phyloP scores from a whole-genome alignment of 2,329 filamentous ascomycete genomes.

The Huntiella moniliformis region DNA sequence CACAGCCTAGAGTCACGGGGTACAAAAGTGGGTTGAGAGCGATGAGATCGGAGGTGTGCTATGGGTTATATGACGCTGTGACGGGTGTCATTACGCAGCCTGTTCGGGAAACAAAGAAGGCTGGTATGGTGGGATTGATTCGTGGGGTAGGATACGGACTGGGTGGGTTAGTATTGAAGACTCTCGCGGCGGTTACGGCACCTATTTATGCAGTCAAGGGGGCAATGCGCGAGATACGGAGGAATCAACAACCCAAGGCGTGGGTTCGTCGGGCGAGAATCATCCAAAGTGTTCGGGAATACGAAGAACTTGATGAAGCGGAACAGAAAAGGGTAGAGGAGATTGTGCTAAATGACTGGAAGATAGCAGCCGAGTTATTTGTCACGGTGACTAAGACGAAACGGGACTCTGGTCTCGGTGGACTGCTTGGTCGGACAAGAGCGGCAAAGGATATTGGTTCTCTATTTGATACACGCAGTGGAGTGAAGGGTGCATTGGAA shows the following conservation, averaged over 20 bases:
- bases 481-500: conserved; percentile 26
- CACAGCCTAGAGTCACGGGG: conserved; percentile 43
- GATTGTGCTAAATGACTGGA: conserved; percentile 24
- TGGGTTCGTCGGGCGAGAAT: conserved; percentile 40
- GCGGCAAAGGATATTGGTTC: conserved; percentile 18
- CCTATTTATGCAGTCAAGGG: conserved; percentile 46
- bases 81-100: conserved; percentile 33
- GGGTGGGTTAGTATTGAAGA: conserved; percentile 45
- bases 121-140: conserved; percentile 27
- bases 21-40: conserved; percentile 44
- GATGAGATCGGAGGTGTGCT: conserved; percentile 40
- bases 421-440: conserved; percentile 19
- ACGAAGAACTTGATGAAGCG: conserved; percentile 17
- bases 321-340: conserved; percentile 18
- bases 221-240: conserved; percentile 38
- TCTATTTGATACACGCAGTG: conserved; percentile 31
- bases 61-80: conserved; percentile 46
- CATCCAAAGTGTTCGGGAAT: conserved; percentile 34
- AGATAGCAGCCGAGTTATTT: conserved; percentile 23
- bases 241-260: conserved; percentile 31
- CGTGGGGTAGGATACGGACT: conserved; percentile 44
- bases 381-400: conserved; percentile 21
- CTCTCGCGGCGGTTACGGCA: conserved; percentile 40
- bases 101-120: conserved; percentile 34
- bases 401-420: conserved; percentile 14